phyloP scores from a whole-genome alignment of 208 protist species.

The Leishmania aethiopica region DNA sequence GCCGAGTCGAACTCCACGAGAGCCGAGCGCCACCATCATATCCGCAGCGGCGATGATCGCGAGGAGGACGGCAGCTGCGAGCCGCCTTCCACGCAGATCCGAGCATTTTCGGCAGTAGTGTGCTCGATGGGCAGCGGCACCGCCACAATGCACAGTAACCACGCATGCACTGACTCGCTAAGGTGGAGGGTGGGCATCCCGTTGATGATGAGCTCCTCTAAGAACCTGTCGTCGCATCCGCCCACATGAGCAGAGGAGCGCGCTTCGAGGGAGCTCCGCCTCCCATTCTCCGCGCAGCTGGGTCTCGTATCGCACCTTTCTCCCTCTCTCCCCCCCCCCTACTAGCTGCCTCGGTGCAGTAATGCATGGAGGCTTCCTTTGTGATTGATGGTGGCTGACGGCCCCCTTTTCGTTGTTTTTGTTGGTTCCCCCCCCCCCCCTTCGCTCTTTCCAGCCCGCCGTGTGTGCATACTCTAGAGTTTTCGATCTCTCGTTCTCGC shows the following conservation, averaged over 20 bases:
- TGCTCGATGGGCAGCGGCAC: not conserved
- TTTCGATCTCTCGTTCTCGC: too few species aligned
- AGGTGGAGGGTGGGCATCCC: not conserved
- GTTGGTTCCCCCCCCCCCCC: too few species aligned
- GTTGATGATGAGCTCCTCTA: not conserved
- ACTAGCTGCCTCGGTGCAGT: too few species aligned
- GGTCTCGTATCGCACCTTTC: not conserved
- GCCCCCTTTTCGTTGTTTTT: too few species aligned
- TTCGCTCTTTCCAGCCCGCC: too few species aligned
- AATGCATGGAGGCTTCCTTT: too few species aligned
- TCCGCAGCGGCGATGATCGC: too few species aligned
- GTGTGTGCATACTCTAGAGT: too few species aligned
- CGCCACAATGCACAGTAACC: not conserved
- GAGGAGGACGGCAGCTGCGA: not conserved
- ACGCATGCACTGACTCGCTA: not conserved
- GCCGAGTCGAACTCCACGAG: not conserved
- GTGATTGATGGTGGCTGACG: too few species aligned
- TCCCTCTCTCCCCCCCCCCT: too few species aligned
- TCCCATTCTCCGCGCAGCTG: not conserved
- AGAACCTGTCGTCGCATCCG: not conserved
- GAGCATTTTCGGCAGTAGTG: not conserved
- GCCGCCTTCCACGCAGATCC: not conserved
- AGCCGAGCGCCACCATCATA: not conserved
- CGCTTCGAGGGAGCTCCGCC: not conserved
- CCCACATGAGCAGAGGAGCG: not conserved